Base-by-base conservation (phyloP, 208 protist species). In the Crithidia fasciculata region DNA sequence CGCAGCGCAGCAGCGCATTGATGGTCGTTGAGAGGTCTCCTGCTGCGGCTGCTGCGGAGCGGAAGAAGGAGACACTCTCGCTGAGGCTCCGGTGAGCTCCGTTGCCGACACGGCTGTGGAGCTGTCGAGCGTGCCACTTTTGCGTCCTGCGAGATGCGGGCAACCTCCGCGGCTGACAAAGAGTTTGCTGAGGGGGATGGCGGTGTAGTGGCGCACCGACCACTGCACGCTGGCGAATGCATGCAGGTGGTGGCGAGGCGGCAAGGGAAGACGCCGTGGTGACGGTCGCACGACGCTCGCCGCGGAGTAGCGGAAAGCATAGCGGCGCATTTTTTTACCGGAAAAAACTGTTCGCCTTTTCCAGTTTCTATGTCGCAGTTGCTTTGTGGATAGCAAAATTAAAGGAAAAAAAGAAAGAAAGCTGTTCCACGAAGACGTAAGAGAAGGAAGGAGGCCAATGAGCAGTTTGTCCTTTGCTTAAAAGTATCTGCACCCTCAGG, bases 151-250 rank as follows among this genome's bases (percentile, higher is more conserved):
- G 4, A 41, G n/a, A 0, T 57, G 62, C 9, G 62, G 62, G 16
- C 16, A 28, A 15, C 36, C 47, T 4, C 62, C 47, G 7, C 36
- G 62, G 28, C 47, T 18, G 3, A 45, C 3, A 37, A 68, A 57
- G 4, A 36, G 19, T 15, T 45, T 40, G 47, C 7, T 68, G 52
- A 80, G 63, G 4, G 76, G 69, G 10, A 80, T 80, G 0, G 76
- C 57, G 10, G 76, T 80, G 76, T 80, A 80, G 45, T 45, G n/a
- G 19, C 71, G 70, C 18, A 16, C 44, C 43, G 44, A 28, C 44
- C 13, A 39, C 8, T 15, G 62, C 13, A 68, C 15, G 18, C 9
- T 15, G 18, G 4, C 12, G 5, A n/a, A 6, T 37, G 5, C 8
- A 3, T 7, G 36, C 4, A 39, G 39, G 59, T 18, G 41, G 16